Conservation (phyloP, 495 filamentous ascomycete species). For the Podospora conica region DNA sequence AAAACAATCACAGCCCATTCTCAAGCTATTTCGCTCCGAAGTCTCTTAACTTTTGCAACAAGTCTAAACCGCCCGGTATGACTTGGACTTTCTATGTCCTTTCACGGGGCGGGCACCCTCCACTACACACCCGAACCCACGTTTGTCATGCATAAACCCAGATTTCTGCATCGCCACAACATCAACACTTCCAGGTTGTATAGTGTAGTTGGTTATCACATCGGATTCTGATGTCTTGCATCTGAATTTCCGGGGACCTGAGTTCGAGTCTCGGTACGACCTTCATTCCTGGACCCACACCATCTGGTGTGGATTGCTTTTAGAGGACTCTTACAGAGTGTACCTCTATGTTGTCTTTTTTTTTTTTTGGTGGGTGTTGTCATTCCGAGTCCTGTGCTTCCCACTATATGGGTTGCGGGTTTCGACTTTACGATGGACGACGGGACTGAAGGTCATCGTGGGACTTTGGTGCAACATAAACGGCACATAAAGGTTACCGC, state of each 20-base stretch:
- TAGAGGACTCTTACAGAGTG: too few relatives aligned
- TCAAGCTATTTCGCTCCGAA: too few relatives aligned
- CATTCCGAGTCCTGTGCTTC: too few relatives aligned
- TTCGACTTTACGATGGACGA: too few relatives aligned
- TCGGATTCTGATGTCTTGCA: background rate
- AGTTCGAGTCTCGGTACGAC: background rate
- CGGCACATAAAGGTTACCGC: too few relatives aligned
- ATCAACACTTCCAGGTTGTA: conserved; percentile 8
- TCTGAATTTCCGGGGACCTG: background rate
- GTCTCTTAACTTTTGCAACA: background rate
- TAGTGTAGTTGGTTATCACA: background rate
- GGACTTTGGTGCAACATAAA: too few relatives aligned
- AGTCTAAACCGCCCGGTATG: background rate
- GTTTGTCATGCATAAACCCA: background rate
- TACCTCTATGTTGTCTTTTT: too few relatives aligned
- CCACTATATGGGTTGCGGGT: too few relatives aligned
- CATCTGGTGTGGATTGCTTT: background rate
- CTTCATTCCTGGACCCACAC: background rate
- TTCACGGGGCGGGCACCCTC: background rate
- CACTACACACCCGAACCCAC: background rate
- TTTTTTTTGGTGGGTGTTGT: background rate
- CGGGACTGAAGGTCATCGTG: too few relatives aligned
- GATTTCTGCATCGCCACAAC: conserved; percentile 19
- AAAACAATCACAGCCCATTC: too few relatives aligned
- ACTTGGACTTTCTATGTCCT: background rate